Evolutionary conservation across 225 moss, liverwort and hornwort genomes (phyloP), one percentile per base, ranked within the genome.

Genomic region (Anthoceros angustus): DNA sequence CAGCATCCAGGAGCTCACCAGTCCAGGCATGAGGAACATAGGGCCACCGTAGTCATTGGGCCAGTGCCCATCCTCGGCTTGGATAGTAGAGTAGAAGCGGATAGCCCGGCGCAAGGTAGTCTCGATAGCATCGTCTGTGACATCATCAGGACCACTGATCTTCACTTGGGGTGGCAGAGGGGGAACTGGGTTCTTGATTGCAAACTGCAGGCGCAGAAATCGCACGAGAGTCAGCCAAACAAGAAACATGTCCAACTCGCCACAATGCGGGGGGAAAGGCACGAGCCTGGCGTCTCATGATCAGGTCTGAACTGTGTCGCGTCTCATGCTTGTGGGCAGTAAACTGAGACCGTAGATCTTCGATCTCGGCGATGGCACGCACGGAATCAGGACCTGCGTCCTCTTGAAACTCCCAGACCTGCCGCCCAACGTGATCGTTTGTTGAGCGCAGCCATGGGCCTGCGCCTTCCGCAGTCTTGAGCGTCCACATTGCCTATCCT

Each of bases 21-120:
- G 79, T 67, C 89, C 92, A 66, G 95, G 95, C 80, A 98, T 80
- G 21, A 98, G 88, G 67, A 98, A 98, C 95, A 98, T 92, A 10
- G 95, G 95, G 42, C 95, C 95, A 39, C 87, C 95, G 74, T 98
- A 98, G 63, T 98, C 95, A 66, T 88, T 91, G 41, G 85, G 82
- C 95, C 92, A 98, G 66, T 92, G 92, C 41, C 95, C 95, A 69
- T 92, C 89, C 68, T 84, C 85, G 23, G 90, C 88, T 74, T 98
- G 92, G 42, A 89, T 72, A 20, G 88, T 89, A 65, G 88, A 86
- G 74, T 87, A 98, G 71, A 87, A 98, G 60, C 89, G 80, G 50
- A 92, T 25, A 8, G 82, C 76, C 63, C 95, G 82, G 43, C 76
- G 78, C 46, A 98, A 78, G 24, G 89, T 86, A 26, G 75, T 74